A percentile compares a stretch with the other conserved stretches of the same genome.
Evolutionary conservation across 1,284 basidiomycete genomes (phyloP).

Genomic region (Boletus albobrunnescens): DNA sequence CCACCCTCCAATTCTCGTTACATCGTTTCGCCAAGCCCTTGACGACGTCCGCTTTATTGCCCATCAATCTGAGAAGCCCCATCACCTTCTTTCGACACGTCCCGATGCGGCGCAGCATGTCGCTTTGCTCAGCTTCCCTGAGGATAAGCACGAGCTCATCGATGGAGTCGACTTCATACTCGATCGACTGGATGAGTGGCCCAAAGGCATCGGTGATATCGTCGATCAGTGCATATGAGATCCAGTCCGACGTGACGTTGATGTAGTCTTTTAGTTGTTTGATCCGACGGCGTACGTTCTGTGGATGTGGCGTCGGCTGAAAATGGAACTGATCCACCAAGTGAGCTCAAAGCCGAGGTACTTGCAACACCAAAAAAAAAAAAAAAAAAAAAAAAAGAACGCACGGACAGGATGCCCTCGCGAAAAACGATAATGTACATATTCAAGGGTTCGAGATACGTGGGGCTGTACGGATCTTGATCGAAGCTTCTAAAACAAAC

Average conservation of each 20-base stretch:
- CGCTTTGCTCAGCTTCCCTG: conserved; percentile 67
- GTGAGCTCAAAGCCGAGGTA: conserved; percentile 5
- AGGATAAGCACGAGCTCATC: conserved; percentile 97
- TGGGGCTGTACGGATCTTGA: conserved; percentile 97
- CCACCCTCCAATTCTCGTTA: conserved; percentile 99
- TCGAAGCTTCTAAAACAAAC: conserved; percentile 99
- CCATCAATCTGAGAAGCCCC: conserved; percentile 94
- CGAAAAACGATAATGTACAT: conserved; percentile 99
- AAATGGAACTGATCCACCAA: conserved; percentile 82
- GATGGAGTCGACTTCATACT: conserved; percentile 99
- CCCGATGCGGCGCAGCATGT: conserved; percentile 80
- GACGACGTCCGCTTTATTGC: conserved; percentile 99
- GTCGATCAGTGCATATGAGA: conserved; percentile 98
- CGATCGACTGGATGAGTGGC: conserved; percentile 96
- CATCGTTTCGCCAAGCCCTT: conserved; percentile 97
- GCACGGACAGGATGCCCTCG: conserved; percentile 90
- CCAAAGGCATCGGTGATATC: conserved; percentile 99
- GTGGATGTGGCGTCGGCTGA: conserved; percentile 93
- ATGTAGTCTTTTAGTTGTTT: conserved; percentile 99
- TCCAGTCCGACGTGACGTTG: conserved; percentile 98
- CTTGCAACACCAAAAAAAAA: not conserved
- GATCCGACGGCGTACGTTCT: conserved; percentile 96
- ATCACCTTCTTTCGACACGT: conserved; percentile 99
- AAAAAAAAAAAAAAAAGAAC: conserved; percentile 35
- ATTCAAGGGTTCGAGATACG: conserved; percentile 96